A percentile compares a stretch with the other conserved stretches of the same genome.
Evolutionary conservation across 768 basidiomycete genomes (phyloP).

Genomic region (Termitomyces eurrhizus): DNA sequence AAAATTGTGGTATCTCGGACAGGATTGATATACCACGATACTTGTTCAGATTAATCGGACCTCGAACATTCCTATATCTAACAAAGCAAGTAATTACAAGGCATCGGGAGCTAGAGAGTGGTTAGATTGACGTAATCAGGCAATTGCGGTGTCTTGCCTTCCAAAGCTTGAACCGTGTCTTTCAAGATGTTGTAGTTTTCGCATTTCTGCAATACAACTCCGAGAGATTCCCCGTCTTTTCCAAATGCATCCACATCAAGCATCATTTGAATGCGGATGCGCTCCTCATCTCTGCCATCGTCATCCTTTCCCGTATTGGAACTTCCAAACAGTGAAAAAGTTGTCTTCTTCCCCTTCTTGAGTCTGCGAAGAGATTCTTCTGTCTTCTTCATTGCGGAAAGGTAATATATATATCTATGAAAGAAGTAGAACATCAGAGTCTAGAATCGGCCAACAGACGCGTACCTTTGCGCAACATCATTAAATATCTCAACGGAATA

Average conservation of each 20-base stretch:
- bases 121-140: background rate
- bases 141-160: conserved; percentile 19
- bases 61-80: background rate
- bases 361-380: conserved; percentile 84
- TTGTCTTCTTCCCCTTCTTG: conserved; percentile 78
- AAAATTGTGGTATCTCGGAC: conserved; percentile 51
- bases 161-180: conserved; percentile 53
- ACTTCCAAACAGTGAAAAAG: conserved; percentile 77
- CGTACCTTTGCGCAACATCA: conserved; percentile 61
- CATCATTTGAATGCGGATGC: conserved; percentile 79
- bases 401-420: conserved; percentile 71
- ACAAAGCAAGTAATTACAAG: background rate
- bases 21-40: conserved; percentile 55
- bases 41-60: conserved; percentile 26
- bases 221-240: conserved; percentile 67
- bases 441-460: background rate
- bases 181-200: conserved; percentile 51
- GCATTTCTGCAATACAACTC: conserved; percentile 53
- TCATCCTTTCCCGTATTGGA: conserved; percentile 47
- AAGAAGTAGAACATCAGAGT: conserved; percentile 1
- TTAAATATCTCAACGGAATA: conserved; percentile 68
- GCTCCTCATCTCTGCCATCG: conserved; percentile 82
- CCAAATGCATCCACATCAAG: conserved; percentile 85
- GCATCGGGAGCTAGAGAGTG: conserved; percentile 9
- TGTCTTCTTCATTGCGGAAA: conserved; percentile 85